phyloP scores from a whole-genome alignment of 176 grass and related monocot species.

The Eragrostis nindensis region DNA sequence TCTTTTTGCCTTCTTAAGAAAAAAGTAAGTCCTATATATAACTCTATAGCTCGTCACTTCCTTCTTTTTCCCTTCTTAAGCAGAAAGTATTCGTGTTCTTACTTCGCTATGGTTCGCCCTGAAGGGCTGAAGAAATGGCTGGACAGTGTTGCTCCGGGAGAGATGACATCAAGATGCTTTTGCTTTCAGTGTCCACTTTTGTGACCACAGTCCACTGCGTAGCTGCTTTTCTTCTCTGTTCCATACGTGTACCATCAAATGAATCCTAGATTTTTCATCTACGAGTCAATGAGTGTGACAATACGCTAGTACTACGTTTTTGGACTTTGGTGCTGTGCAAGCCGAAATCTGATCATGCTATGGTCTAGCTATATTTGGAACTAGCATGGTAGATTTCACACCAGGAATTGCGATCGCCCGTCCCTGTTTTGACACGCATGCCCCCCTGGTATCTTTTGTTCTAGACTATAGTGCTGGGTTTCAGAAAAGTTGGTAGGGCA shows the following conservation, averaged over 20 bases:
- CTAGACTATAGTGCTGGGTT: not conserved
- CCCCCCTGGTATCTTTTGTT: not conserved
- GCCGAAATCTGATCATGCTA: not conserved
- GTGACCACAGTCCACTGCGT: not conserved
- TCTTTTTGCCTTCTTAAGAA: conserved; percentile 3
- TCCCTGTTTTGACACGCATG: conserved; percentile 2
- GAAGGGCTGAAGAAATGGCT: conserved; percentile 36
- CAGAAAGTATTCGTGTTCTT: conserved; percentile 21
- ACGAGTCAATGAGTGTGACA: not conserved
- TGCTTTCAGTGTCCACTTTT: conserved; percentile 6
- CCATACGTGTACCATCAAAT: not conserved
- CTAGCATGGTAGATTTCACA: not conserved
- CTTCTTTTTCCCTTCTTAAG: conserved; percentile 13
- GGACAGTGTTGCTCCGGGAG: conserved; percentile 42
- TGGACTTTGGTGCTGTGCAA: not conserved
- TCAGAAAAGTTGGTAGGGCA: conserved; percentile 24
- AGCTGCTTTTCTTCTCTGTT: not conserved
- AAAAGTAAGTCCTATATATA: not conserved
- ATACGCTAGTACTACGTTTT: not conserved
- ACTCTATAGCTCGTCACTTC: not conserved
- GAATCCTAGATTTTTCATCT: not conserved
- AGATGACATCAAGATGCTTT: conserved; percentile 43
- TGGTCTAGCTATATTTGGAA: conserved; percentile 17
- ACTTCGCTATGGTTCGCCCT: not conserved
- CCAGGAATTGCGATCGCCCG: not conserved